Conservation (phyloP, 1,284 basidiomycete species). For the Cutaneotrichosporon arboriforme region DNA sequence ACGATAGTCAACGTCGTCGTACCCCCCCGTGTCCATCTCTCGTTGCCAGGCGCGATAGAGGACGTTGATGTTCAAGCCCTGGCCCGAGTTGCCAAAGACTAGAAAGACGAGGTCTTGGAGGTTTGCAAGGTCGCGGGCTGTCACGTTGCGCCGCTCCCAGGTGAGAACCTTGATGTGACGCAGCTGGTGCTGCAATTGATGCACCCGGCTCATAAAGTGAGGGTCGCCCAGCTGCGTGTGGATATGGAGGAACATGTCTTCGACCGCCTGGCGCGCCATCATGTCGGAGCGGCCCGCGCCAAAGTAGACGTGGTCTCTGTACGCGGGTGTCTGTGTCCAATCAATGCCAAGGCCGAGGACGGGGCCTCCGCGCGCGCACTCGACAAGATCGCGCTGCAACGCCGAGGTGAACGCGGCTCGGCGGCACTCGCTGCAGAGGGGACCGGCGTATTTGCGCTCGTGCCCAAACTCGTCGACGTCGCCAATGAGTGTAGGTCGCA, state of each 20-base stretch:
- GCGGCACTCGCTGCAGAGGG: constrained; percentile 21
- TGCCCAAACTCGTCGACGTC: constrained; percentile 15
- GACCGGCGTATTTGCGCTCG: neutral
- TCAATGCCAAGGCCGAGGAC: constrained; percentile 8
- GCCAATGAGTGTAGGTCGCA: constrained; percentile 1
- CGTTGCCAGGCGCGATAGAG: neutral
- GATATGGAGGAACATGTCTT: constrained; percentile 23
- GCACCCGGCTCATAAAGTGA: constrained; percentile 2
- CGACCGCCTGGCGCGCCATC: constrained; percentile 17
- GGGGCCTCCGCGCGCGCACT: constrained; percentile 15
- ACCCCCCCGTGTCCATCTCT: constrained; percentile 7
- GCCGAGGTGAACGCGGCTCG: constrained; percentile 4
- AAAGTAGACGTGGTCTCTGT: constrained; percentile 12
- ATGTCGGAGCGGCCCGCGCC: constrained; percentile 6
- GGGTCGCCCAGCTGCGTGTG: constrained; percentile 25
- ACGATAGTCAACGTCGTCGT: constrained; percentile 5
- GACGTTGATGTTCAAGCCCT: neutral
- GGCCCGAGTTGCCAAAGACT: too few species aligned
- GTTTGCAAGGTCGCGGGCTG: too few species aligned
- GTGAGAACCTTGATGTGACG: neutral
- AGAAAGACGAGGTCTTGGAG: too few species aligned
- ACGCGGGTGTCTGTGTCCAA: neutral
- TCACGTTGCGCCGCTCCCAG: neutral
- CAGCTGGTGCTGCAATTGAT: constrained; percentile 13
- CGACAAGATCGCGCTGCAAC: constrained; percentile 7